Percentiles rank a stretch among this genome's conserved stretches.
Evolutionary conservation across 768 basidiomycete genomes (phyloP).

Genomic region (Suillus spraguei): DNA sequence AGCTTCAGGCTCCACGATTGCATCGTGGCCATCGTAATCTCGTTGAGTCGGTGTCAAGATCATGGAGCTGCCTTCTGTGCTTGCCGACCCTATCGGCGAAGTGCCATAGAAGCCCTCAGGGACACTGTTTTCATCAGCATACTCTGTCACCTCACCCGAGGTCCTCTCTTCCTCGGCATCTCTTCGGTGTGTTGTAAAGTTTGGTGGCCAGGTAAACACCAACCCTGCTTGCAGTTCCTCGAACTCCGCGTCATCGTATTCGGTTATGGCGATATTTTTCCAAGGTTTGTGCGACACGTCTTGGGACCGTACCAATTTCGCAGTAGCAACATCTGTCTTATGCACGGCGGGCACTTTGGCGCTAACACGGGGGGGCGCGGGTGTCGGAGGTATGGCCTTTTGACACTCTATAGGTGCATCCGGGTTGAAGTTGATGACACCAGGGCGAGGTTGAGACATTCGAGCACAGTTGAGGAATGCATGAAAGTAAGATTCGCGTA

Average conservation of each 20-base stretch:
- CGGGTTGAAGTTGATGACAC: slow-evolving; percentile 25
- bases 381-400: not conserved
- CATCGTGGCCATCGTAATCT: slow-evolving; percentile 1
- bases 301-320: not conserved
- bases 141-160: not conserved
- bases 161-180: not conserved
- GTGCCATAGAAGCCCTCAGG: slow-evolving; percentile 17
- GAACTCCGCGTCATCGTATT: slow-evolving; percentile 28
- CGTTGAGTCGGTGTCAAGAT: slow-evolving; percentile 8
- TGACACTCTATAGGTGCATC: slow-evolving; percentile 22
- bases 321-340: slow-evolving; percentile 3
- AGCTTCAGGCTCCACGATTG: not conserved
- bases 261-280: slow-evolving; percentile 33
- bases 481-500: slow-evolving; percentile 52
- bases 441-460: slow-evolving; percentile 28
- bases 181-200: not conserved
- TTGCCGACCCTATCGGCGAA: slow-evolving; percentile 16
- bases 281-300: slow-evolving; percentile 24
- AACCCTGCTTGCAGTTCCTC: slow-evolving; percentile 5
- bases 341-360: not conserved
- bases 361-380: not conserved
- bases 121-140: slow-evolving; percentile 9
- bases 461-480: slow-evolving; percentile 43
- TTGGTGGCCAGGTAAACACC: slow-evolving; percentile 30
- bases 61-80: slow-evolving; percentile 15